Base-by-base conservation (phyloP, 495 filamentous ascomycete species). In the Glonium stellatum region DNA sequence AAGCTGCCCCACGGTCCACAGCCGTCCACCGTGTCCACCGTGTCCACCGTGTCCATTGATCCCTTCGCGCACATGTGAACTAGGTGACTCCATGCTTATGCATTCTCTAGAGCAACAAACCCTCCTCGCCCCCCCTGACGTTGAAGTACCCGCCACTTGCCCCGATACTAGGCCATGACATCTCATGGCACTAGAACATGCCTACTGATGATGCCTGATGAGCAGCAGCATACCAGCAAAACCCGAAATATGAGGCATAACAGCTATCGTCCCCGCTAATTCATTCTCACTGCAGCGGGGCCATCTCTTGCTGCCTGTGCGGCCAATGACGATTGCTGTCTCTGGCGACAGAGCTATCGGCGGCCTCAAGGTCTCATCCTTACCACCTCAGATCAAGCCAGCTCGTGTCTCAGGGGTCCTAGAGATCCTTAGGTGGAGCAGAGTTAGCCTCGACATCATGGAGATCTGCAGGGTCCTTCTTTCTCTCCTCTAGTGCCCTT, bases 391-490 rank as follows among this genome's bases (percentile, higher is more conserved):
- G 27, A 31, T 31, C 27, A 31, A 4, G 10, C 18, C 13, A 4
- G 2, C 13, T 15, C 39, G 12, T 18, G 10, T 44, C 13, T 44
- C 12, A 11, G 39, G 39, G 39, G 39, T 44, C 39, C 39, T 44
- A 15, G 18, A 18, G 18, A 13, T 11, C 39, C 39, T 44, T 44
- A 11, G 39, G 12, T 15, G 2, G 13, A 13, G 12, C 12, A 11
- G 18, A 44, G 10, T 44, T 11, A 44, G 39, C 27, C 51, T 39
- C 51, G 51, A 39, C 52, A 55, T 55, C 34, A 55, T 55, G 12
- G 31, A 1, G 52, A 39, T 55, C 34, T 55, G 25, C 52, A 55
- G 52, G 52, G 52, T 55, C 51, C 34, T 55, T 22, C 52, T 31
- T 27, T 36, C 0, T 10, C 4, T 15, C 23, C 27, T 37, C 15